Conservation (phyloP, 1,139 yeast species). For the Schwanniomyces etchellsii region DNA sequence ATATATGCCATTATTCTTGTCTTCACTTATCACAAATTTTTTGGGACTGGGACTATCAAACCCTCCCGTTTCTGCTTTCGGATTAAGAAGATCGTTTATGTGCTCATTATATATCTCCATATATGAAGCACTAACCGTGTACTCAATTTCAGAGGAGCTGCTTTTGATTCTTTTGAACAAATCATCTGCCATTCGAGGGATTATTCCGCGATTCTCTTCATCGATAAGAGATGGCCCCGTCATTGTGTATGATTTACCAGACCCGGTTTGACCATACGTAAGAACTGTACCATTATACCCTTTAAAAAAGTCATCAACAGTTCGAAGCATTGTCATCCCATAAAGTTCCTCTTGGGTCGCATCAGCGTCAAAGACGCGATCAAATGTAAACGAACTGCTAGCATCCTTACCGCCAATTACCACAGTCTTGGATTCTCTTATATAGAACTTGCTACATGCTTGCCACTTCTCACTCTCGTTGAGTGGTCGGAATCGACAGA, state of each 20-base stretch:
- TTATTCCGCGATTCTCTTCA: constrained; percentile 45
- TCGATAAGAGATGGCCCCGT: constrained; percentile 55
- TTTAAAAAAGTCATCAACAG: constrained; percentile 61
- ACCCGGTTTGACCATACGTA: constrained; percentile 87
- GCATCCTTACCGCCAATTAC: constrained; percentile 24
- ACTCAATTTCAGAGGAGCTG: constrained; percentile 53
- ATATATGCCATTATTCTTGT: constrained; percentile 58
- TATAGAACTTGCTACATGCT: constrained; percentile 16
- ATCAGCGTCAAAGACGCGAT: constrained; percentile 51
- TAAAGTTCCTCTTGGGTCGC: constrained; percentile 58
- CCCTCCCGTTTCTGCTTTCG: constrained; percentile 6
- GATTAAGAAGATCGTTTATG: constrained; percentile 51
- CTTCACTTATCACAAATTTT: constrained; percentile 59
- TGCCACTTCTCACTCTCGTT: constrained; percentile 24
- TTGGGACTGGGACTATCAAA: constrained; percentile 3
- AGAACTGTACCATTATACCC: constrained; percentile 85
- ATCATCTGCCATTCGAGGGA: constrained; percentile 68
- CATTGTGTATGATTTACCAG: constrained; percentile 87
- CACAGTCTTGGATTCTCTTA: constrained; percentile 25
- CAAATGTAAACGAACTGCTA: constrained; percentile 52
- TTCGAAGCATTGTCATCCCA: constrained; percentile 50
- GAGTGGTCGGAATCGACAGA: constrained; percentile 61
- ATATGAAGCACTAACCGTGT: constrained; percentile 64
- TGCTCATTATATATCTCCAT: constrained; percentile 84
- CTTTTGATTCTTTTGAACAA: constrained; percentile 54